These are phyloP conservation scores for Celoporthe dispersa DNA, from an alignment of 2,329 filamentous ascomycete species.

Conservation along the genomic window DNA sequence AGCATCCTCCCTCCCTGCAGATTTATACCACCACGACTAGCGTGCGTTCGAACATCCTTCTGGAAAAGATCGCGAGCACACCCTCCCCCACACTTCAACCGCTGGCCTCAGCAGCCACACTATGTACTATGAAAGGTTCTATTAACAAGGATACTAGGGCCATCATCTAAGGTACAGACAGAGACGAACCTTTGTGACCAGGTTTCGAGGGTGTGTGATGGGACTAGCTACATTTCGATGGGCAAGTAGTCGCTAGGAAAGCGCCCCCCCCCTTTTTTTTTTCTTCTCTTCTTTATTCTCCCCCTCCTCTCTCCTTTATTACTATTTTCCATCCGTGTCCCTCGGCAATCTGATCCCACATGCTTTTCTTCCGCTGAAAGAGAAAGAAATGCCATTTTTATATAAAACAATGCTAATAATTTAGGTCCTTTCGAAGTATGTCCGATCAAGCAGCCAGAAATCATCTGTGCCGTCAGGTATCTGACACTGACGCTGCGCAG, in stretches of 20 bases:
- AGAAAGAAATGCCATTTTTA: no score
- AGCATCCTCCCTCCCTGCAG: not conserved
- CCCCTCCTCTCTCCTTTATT: not conserved
- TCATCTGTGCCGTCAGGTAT: not conserved
- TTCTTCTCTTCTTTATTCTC: not conserved
- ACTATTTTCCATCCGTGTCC: not conserved
- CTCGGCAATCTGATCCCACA: not conserved
- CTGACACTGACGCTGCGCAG: not conserved
- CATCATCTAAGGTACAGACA: not conserved
- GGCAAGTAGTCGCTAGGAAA: not conserved
- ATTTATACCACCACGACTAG: not conserved
- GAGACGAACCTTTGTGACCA: not conserved
- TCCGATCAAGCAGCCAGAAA: not conserved
- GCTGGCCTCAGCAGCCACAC: not conserved
- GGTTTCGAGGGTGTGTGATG: not conserved
- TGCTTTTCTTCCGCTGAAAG: not conserved
- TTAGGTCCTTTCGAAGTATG: not conserved
- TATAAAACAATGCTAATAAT: not conserved
- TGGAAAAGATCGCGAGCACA: not conserved
- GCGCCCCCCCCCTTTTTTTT: not conserved
- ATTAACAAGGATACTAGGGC: not conserved
- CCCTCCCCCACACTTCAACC: not conserved
- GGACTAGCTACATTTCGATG: not conserved
- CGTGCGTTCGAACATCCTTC: slow-evolving; percentile 3
- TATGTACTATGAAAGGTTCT: not conserved